Evolutionary conservation across 768 basidiomycete species (phyloP), one percentile per base, ranked within the genome.

Genomic region (Tylopilus felleus): DNA sequence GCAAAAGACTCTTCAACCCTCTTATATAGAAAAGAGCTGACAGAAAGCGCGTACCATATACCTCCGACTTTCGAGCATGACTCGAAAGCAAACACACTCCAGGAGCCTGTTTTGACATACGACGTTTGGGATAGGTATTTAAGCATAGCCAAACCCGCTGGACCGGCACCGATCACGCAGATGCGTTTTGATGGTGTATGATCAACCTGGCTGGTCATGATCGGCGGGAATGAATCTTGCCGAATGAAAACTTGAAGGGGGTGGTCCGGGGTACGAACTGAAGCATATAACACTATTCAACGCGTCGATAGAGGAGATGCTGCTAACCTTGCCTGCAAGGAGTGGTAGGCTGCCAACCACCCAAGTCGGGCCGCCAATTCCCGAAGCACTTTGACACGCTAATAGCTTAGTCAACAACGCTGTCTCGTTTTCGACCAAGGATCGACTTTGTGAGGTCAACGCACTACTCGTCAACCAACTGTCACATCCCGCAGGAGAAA

Each of bases 111-210:
- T 65, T 79, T 78, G 68, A 75, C 80, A 56, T 88, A 78, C 0
- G 73, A 73, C 2, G 81, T 76, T 42, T 90, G 83, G 9, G 79
- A 70, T 54, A 91, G 69, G 35, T 81, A 71, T 64, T 88, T 88
- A 23, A 93, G 76, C 6, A 81, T 77, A 22, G 82, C 86, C 0
- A 93, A 76, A 8, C 92, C 91, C 17, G 77, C 77, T n/a, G 89
- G 77, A 13, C 91, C 91, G 17, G 80, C 88, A 5, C 91, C 91
- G 39, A 93, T 80, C 44, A 93, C 74, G 52, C 85, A 83, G 52
- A 91, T 86, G 16, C 70, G 70, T 49, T 73, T 74, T 23, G 57
- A 58, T n/a, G 50, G 46, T 14, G n/a, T 22, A 9, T 33, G 51
- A 57, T 47, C n/a, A 42, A 10, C 29, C 29, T 47, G 58, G 23